A percentile compares a stretch with the other conserved stretches of the same genome.
These are phyloP conservation scores for Ascochyta fabae DNA, from an alignment of 2,329 filamentous ascomycete species.

Conservation along the genomic window DNA sequence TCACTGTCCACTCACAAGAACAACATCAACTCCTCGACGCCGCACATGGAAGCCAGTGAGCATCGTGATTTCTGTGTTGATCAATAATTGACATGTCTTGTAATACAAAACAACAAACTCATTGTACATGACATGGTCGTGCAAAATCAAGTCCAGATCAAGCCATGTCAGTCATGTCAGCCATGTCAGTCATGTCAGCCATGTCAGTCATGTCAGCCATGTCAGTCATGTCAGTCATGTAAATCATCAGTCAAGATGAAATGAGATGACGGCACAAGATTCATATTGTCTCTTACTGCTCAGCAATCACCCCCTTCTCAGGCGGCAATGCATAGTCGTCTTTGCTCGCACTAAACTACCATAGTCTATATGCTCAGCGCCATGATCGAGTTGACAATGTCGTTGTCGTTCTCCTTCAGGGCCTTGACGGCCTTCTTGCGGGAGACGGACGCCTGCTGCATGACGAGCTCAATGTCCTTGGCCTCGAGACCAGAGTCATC, in stretches of 20 bases:
- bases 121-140: no score
- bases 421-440: constrained; percentile 99
- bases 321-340: constrained; percentile 22
- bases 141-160: no score
- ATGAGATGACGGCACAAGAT: constrained; percentile 21
- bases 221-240: no score
- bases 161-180: no score
- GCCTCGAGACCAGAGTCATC: constrained; percentile 94
- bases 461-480: constrained; percentile 99
- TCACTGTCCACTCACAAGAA: not conserved
- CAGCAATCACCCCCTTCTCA: constrained; percentile 18
- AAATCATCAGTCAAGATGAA: no score
- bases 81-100: no score
- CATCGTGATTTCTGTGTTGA: no score
- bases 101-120: no score
- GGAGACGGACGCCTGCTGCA: constrained; percentile 95
- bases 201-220: no score
- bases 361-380: constrained; percentile 68
- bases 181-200: no score
- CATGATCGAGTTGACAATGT: constrained; percentile 99
- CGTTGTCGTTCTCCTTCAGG: constrained; percentile 98
- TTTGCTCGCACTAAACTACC: constrained; percentile 19
- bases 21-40: not conserved
- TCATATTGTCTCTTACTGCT: constrained; percentile 39
- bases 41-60: not conserved